Percentiles rank a stretch among this genome's conserved stretches.
These are phyloP conservation scores for Psilocybe subaeruginosa DNA, from an alignment of 768 basidiomycete species.

Conservation along the genomic window DNA sequence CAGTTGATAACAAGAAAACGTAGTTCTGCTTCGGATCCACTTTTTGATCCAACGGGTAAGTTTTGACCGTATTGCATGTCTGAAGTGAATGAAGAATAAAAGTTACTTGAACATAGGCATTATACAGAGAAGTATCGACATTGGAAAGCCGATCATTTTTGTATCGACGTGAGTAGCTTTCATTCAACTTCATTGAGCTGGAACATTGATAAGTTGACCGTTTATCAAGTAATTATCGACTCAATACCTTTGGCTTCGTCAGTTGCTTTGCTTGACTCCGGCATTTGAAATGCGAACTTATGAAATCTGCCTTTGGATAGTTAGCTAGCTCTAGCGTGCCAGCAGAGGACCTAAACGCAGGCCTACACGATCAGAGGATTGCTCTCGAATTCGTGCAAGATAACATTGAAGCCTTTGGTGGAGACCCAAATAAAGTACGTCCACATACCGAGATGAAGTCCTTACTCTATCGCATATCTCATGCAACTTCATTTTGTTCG, in stretches of 20 bases:
- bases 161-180: conserved; percentile 44
- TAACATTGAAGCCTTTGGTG: conserved; percentile 70
- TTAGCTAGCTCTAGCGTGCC: conserved; percentile 49
- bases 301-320: conserved; percentile 24
- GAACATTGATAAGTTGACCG: conserved; percentile 17
- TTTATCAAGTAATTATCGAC: conserved; percentile 25
- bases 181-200: not conserved
- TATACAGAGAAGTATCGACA: conserved; percentile 47
- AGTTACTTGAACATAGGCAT: conserved; percentile 36
- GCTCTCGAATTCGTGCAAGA: conserved; percentile 64
- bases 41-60: conserved; percentile 52
- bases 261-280: conserved; percentile 14
- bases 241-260: conserved; percentile 63
- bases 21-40: conserved; percentile 43
- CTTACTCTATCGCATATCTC: too few species aligned
- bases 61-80: not conserved
- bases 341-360: conserved; percentile 57
- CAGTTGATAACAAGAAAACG: not conserved
- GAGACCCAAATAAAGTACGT: conserved; percentile 56
- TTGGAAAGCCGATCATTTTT: conserved; percentile 58
- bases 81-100: not conserved
- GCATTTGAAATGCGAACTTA: not conserved
- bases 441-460: too few species aligned
- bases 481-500: not conserved
- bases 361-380: conserved; percentile 60